These are phyloP conservation scores for Calocybe indica DNA, from an alignment of 768 basidiomycete genomes.

Conservation along the genomic window DNA sequence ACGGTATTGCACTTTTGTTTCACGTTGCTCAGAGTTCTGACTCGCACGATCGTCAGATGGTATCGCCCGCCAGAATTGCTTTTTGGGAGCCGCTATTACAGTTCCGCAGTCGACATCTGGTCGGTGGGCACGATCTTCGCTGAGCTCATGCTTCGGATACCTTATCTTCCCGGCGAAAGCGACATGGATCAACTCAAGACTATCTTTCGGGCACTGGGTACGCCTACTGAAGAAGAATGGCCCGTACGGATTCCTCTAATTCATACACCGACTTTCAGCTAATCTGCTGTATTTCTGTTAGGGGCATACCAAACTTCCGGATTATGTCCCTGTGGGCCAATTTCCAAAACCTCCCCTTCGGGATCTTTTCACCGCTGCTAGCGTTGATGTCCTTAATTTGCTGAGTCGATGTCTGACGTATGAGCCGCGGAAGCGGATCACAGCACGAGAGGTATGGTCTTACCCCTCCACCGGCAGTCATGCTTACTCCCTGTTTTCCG, in stretches of 20 bases:
- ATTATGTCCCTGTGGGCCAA: constrained; percentile 82
- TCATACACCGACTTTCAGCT: background rate
- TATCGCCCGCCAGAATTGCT: constrained; percentile 96
- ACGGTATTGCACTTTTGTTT: constrained; percentile 43
- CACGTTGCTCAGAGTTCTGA: constrained; percentile 3
- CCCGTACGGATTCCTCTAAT: constrained; percentile 51
- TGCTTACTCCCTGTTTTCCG: background rate
- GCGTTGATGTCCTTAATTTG: constrained; percentile 77
- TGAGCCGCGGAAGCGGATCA: constrained; percentile 79
- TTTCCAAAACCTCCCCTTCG: constrained; percentile 80
- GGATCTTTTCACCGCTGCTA: constrained; percentile 88
- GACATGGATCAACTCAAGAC: constrained; percentile 97
- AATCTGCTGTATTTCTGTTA: constrained; percentile 19
- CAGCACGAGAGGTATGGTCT: constrained; percentile 67
- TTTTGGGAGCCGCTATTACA: constrained; percentile 86
- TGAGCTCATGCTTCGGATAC: constrained; percentile 93
- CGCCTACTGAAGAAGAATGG: constrained; percentile 97
- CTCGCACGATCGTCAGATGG: constrained; percentile 56
- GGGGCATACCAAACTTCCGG: constrained; percentile 89
- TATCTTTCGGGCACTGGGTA: constrained; percentile 90
- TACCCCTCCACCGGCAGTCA: background rate
- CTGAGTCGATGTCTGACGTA: constrained; percentile 75
- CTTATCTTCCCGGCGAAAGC: constrained; percentile 91
- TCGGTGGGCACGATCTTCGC: constrained; percentile 98
- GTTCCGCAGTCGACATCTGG: constrained; percentile 93